Base-by-base conservation (phyloP, 2,329 filamentous ascomycete species). In the Chrysoporthe puriensis region DNA sequence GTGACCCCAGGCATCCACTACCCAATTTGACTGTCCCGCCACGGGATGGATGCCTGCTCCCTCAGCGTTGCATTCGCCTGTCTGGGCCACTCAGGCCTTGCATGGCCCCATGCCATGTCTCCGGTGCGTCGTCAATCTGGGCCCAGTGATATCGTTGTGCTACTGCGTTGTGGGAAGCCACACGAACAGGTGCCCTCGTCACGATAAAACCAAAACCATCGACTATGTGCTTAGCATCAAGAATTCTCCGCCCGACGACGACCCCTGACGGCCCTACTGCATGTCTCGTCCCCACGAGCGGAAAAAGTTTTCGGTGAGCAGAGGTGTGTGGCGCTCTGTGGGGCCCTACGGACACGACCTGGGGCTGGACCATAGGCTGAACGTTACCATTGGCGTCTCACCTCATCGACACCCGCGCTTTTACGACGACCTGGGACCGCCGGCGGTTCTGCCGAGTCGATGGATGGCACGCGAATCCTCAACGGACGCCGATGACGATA, bases 161-260 rank as follows among this genome's bases (percentile, higher is more conserved):
- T 13, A 46, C 44, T 13, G 11, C 18, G 9, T 46, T 46, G 13
- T 46, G 44, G 6, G 16, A 16, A 34, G 26, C 21, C 52, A 56
- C 13, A 40, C 26, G 9, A 36, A 57, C 26, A 40, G 4, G 16
- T 6, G 4, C 54, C n/a, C 54, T 1, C 8, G 3, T 57, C 34
- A 40, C 54, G 18, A 57, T n/a, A 36, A 26, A 26, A 26, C 26
- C 26, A 26, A 26, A 26, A 26, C 26, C 26, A 26, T 26, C 26
- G 26, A 26, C 26, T 26, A 26, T 26, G 26, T 26, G 26, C 26
- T n/a, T 46, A 16, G 26, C 62, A 13, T 34, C 11, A n/a, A 18
- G 26, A 65, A 26, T 61, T 58, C 40, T 65, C 54, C 34, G 54
- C 18, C 16, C 34, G 54, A 40, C 13, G 32, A 57, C 16, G 16